phyloP scores from a whole-genome alignment of 495 filamentous ascomycete species.

The Hypoxylon fragiforme region DNA sequence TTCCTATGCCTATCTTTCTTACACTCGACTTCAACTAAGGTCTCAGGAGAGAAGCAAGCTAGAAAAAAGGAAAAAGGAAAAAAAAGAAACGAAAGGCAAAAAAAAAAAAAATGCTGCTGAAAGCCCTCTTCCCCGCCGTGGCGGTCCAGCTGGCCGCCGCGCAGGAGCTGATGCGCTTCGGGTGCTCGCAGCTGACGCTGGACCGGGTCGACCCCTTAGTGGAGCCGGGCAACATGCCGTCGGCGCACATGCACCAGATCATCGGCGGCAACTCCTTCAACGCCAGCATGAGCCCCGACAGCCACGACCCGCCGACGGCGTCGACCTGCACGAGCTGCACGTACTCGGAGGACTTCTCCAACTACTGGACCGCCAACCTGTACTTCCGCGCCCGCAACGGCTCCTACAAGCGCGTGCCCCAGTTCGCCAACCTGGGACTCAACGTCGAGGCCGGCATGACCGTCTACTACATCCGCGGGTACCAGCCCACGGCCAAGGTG shows the following conservation, averaged over 20 bases:
- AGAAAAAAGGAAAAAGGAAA: not conserved
- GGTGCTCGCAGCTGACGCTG: slow-evolving; percentile 49
- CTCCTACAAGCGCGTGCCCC: slow-evolving; percentile 51
- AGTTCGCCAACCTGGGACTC: slow-evolving; percentile 50
- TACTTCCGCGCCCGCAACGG: slow-evolving; percentile 53
- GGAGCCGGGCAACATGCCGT: slow-evolving; percentile 43
- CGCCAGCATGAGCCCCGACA: slow-evolving; percentile 42
- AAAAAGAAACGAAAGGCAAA: no score
- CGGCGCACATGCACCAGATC: slow-evolving; percentile 48
- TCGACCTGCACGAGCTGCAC: slow-evolving; percentile 48
- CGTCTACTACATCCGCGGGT: slow-evolving; percentile 55
- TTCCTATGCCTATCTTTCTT: slow-evolving; percentile 1
- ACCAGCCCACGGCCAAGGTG: slow-evolving; percentile 46
- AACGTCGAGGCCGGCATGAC: slow-evolving; percentile 48
- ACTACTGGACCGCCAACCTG: slow-evolving; percentile 52
- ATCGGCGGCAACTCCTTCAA: slow-evolving; percentile 50
- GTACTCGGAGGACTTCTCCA: slow-evolving; percentile 47
- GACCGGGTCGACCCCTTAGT: slow-evolving; percentile 50
- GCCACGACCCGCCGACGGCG: slow-evolving; percentile 39
- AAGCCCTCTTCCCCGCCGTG: slow-evolving; percentile 34
- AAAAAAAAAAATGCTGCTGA: slow-evolving; percentile 30
- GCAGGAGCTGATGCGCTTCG: slow-evolving; percentile 53
- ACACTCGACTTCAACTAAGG: not conserved
- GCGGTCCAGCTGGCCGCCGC: slow-evolving; percentile 41
- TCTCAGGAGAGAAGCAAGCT: not conserved